Percentiles rank a stretch among this genome's conserved stretches.
Evolutionary conservation across 148 eudicot species (phyloP).

Genomic region (Rhododendron vialii): DNA sequence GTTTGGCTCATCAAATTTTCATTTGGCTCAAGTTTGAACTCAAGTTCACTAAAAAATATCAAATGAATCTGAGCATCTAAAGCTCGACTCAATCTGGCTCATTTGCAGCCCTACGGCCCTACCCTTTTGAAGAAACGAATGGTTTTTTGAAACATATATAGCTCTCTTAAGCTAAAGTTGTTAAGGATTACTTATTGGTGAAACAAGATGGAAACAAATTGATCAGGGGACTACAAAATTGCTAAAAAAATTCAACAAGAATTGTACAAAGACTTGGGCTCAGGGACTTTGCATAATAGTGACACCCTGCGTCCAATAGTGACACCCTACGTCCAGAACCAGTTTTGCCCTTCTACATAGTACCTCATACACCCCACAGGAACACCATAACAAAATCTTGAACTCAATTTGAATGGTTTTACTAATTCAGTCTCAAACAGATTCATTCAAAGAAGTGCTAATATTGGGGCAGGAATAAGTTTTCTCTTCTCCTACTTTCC

Average conservation of each 20-base stretch:
- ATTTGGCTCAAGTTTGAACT: not conserved
- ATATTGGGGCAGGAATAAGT: not conserved
- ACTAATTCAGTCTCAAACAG: not conserved
- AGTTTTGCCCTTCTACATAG: not conserved
- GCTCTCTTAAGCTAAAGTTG: not conserved
- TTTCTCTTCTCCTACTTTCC: not conserved
- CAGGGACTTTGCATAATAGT: not conserved
- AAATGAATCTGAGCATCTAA: not conserved
- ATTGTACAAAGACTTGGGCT: not conserved
- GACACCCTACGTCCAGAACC: not conserved
- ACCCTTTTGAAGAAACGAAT: conserved; percentile 3
- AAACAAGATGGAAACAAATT: not conserved
- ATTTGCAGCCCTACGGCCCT: not conserved
- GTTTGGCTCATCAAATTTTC: not conserved
- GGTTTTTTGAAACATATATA: not conserved
- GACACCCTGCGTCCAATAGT: not conserved
- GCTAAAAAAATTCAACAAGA: not conserved
- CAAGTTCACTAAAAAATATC: not conserved
- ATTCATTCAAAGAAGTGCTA: not conserved
- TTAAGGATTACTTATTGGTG: not conserved
- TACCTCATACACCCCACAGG: not conserved
- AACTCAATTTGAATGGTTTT: not conserved
- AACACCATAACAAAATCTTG: not conserved
- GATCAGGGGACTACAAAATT: not conserved
- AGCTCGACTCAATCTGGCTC: not conserved